Conservation (phyloP, 352 stramenopile species). For the Phytophthora pisi region DNA sequence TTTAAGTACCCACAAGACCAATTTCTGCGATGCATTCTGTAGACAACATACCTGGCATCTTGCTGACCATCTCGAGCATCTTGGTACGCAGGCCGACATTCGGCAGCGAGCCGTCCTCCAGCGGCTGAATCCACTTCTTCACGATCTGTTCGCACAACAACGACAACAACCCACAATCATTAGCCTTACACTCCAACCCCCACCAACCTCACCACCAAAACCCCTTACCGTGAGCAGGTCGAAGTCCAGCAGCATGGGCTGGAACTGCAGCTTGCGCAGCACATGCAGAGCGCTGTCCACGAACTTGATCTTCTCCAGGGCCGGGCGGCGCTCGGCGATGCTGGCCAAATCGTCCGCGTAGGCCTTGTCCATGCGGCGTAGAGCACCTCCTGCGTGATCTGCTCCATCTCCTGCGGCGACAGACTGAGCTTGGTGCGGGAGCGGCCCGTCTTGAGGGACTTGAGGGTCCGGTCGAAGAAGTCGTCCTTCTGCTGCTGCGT, state of each 20-base stretch:
- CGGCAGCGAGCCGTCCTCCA: slow-evolving; percentile 76
- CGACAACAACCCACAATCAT: not conserved
- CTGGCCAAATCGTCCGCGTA: slow-evolving; percentile 73
- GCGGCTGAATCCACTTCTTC: slow-evolving; percentile 90
- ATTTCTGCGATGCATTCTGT: too few species aligned
- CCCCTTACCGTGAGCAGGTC: slow-evolving; percentile 76
- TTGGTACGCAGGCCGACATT: slow-evolving; percentile 88
- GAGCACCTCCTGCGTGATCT: slow-evolving; percentile 87
- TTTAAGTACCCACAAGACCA: too few species aligned
- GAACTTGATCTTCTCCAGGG: slow-evolving; percentile 89
- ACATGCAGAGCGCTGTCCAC: slow-evolving; percentile 74
- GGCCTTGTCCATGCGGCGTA: slow-evolving; percentile 91
- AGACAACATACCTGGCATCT: slow-evolving; percentile 61
- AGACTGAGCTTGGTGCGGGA: slow-evolving; percentile 75
- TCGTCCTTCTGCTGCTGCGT: slow-evolving; percentile 56
- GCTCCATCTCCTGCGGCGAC: slow-evolving; percentile 86
- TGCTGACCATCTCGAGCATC: slow-evolving; percentile 83
- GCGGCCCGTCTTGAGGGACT: slow-evolving; percentile 85
- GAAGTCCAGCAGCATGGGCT: slow-evolving; percentile 89
- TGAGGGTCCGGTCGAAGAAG: slow-evolving; percentile 85
- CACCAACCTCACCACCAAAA: not conserved
- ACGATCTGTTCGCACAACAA: slow-evolving; percentile 59
- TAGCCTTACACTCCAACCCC: not conserved
- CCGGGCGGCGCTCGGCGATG: slow-evolving; percentile 62
- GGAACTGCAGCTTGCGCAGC: slow-evolving; percentile 83